phyloP scores from a whole-genome alignment of 1,284 basidiomycete species.

The Leccinum pallidistipes region DNA sequence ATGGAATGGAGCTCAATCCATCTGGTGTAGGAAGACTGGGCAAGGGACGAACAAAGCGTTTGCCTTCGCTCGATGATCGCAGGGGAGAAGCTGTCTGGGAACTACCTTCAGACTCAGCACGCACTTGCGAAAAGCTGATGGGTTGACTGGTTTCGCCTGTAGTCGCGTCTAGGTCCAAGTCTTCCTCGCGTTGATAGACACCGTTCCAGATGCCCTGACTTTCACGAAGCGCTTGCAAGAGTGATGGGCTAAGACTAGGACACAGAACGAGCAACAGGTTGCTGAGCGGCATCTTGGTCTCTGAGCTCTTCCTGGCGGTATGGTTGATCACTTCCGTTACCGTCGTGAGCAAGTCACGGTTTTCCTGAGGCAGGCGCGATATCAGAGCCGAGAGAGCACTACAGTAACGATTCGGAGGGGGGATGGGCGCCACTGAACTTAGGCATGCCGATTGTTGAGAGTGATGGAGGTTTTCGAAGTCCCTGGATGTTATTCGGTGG shows the following conservation, averaged over 20 bases:
- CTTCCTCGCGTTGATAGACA: constrained; percentile 16
- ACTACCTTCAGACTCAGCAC: neutral
- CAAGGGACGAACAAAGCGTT: constrained; percentile 27
- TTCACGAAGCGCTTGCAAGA: constrained; percentile 74
- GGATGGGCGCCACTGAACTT: constrained; percentile 56
- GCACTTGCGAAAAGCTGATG: neutral
- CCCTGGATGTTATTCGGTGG: constrained; percentile 43
- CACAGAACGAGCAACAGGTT: constrained; percentile 80
- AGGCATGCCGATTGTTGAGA: constrained; percentile 73
- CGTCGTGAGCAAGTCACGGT: constrained; percentile 70
- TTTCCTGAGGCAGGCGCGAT: constrained; percentile 66
- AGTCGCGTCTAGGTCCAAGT: constrained; percentile 7
- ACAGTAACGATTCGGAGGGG: constrained; percentile 53
- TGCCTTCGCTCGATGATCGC: constrained; percentile 15
- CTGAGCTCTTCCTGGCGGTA: constrained; percentile 58
- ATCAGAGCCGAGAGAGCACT: constrained; percentile 58
- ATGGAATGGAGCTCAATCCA: constrained; percentile 1
- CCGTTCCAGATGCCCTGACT: constrained; percentile 63
- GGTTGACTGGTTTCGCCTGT: constrained; percentile 3
- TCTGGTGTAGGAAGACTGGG: constrained; percentile 26
- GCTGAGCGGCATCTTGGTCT: constrained; percentile 84
- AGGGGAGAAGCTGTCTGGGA: neutral
- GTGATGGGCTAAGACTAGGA: constrained; percentile 71
- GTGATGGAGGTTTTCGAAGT: constrained; percentile 72
- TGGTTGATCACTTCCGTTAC: constrained; percentile 71